A percentile compares a stretch with the other conserved stretches of the same genome.
Evolutionary conservation across 148 eudicot species (phyloP).

Genomic region (Rhododendron kiyosumense): DNA sequence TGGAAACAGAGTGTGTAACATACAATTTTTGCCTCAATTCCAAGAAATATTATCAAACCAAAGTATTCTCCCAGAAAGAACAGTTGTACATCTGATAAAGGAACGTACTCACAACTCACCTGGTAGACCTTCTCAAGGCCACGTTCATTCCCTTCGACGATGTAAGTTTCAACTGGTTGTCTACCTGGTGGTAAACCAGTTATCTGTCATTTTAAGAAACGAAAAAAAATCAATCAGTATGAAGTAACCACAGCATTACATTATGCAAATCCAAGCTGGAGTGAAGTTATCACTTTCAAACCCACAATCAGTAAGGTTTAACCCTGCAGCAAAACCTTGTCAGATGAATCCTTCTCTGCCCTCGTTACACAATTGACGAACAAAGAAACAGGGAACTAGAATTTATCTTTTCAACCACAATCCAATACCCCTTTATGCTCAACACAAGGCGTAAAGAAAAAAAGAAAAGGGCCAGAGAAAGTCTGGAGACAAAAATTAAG

Average conservation of each 20-base stretch:
- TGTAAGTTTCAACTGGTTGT: conserved; percentile 67
- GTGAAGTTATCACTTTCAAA: neutral
- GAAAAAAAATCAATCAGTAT: neutral
- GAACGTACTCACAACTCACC: conserved; percentile 43
- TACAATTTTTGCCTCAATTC: neutral
- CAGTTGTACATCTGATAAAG: neutral
- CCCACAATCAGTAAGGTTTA: neutral
- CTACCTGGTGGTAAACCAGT: conserved; percentile 96
- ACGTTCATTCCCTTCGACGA: conserved; percentile 59
- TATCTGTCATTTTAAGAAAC: conserved; percentile 46
- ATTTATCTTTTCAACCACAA: conserved; percentile 6
- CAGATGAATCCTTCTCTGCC: neutral
- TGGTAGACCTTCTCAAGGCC: conserved; percentile 78
- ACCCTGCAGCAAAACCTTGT: neutral
- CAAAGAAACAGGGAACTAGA: neutral
- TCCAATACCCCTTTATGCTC: neutral
- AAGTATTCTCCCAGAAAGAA: neutral
- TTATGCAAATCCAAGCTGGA: neutral
- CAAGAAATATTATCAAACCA: neutral
- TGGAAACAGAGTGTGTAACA: neutral
- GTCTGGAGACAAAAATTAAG: neutral
- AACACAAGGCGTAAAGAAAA: neutral
- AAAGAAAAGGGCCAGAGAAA: neutral
- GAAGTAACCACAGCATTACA: conserved; percentile 1
- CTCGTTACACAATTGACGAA: neutral